Evolutionary conservation across 139 green algal species (phyloP).

Genomic region (Spirogloea muscicola): DNA sequence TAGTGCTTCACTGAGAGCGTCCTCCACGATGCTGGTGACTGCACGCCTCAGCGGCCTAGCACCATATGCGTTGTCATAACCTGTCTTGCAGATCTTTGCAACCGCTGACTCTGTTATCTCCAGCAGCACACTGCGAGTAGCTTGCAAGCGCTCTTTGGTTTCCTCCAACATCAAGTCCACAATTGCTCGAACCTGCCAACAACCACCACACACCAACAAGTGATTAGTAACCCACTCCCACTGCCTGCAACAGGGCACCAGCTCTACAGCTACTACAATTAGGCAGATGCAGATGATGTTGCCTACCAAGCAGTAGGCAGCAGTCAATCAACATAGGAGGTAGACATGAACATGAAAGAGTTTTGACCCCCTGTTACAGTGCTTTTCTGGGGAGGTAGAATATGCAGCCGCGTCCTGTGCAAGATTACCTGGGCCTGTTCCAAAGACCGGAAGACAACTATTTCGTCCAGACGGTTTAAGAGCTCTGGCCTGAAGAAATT

Average conservation of each 20-base stretch:
- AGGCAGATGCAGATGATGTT: background rate
- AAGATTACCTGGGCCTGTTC: conserved; percentile 91
- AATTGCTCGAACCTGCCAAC: conserved; percentile 77
- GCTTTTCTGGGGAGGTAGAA: background rate
- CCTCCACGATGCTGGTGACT: conserved; percentile 52
- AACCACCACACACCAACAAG: background rate
- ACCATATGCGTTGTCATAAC: conserved; percentile 53
- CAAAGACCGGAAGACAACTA: conserved; percentile 97
- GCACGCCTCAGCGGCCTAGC: conserved; percentile 52
- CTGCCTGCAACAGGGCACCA: background rate
- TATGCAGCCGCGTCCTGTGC: background rate
- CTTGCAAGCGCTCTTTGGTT: conserved; percentile 78
- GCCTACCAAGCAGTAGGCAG: too few species aligned
- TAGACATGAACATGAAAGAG: background rate
- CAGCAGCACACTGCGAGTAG: conserved; percentile 70
- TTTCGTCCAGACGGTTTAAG: conserved; percentile 78
- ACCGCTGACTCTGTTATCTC: conserved; percentile 48
- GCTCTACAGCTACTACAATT: background rate
- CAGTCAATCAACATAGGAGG: background rate
- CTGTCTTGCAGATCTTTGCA: conserved; percentile 41
- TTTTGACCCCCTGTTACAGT: background rate
- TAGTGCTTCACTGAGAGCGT: conserved; percentile 51
- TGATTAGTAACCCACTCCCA: background rate
- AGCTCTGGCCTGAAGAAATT: conserved; percentile 75
- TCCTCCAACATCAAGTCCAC: conserved; percentile 96